A percentile compares a stretch with the other conserved stretches of the same genome.
Evolutionary conservation across 768 basidiomycete species (phyloP).

Genomic region (Naematelia aurantialba): DNA sequence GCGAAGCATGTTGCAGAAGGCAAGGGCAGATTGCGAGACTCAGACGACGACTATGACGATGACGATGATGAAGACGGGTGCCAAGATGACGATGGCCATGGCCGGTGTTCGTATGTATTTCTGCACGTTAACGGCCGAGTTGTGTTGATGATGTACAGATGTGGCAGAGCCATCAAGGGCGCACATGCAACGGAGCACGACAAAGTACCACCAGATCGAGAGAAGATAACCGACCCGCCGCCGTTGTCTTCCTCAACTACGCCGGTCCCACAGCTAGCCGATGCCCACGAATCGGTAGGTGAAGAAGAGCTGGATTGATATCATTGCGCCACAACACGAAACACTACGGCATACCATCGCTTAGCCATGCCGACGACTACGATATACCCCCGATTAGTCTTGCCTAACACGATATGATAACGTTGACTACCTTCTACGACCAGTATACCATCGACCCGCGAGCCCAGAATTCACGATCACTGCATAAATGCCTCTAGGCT

Average conservation of each 20-base stretch:
- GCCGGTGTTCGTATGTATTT: conserved; percentile 28
- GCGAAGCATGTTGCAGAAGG: conserved; percentile 46
- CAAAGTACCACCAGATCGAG: conserved; percentile 2
- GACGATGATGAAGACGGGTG: conserved; percentile 25
- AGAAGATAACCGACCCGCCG: not conserved
- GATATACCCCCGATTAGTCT: too few relatives aligned
- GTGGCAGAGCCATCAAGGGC: conserved; percentile 16
- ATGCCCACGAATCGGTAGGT: not conserved
- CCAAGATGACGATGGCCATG: conserved; percentile 24
- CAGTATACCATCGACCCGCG: too few relatives aligned
- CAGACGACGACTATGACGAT: conserved; percentile 23
- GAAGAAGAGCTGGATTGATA: not conserved
- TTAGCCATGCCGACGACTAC: not conserved
- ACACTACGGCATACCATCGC: not conserved
- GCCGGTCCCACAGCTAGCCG: not conserved
- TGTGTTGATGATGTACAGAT: conserved; percentile 11
- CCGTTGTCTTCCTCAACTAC: not conserved
- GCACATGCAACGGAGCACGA: conserved; percentile 8
- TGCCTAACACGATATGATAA: too few relatives aligned
- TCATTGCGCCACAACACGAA: not conserved
- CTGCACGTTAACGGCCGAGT: not conserved
- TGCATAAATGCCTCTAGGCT: too few relatives aligned
- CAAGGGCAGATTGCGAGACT: conserved; percentile 19
- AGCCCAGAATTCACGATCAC: too few relatives aligned
- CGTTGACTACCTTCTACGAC: too few relatives aligned